Evolutionary conservation across 78 protist genomes (phyloP), one percentile per base, ranked within the genome.

Genomic region (Thecamonas trahens): DNA sequence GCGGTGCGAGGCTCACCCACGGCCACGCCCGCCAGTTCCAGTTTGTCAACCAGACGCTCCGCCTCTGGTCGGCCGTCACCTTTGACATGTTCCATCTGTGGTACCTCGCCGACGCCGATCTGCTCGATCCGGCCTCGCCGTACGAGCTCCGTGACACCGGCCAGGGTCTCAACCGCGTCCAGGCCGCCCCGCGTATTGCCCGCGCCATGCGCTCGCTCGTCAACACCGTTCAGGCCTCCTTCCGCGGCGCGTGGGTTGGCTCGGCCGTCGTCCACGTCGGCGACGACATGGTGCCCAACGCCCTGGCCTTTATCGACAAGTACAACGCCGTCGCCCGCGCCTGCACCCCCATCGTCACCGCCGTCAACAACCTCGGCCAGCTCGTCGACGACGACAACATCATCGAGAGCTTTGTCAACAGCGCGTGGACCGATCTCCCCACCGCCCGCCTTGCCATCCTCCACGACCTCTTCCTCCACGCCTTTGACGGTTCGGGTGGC

Each of bases 281-380:
- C 38, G 99, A 95, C 61, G 68, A 83, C 55, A 87, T 91, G 37
- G 99, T 95, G 50, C 99, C 99, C 38, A 93, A 93, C 52, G 94
- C 97, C 18, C 82, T 95, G 60, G 50, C 79, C 26, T 95, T 95
- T 81, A 95, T 95, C 69, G 97, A 93, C 70, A 95, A 95, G 80
- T 83, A 88, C 78, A 74, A 80, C 14, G 83, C 76, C 62, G 74
- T 80, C 3, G 39, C 82, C n/a, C 38, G 90, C 17, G 85, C 90
- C 18, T 72, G 90, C 34, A 45, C 37, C 24, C 97, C 97, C 26
- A 71, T 92, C 35, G 79, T 87, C 37, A 42, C 42, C 15, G 28
- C 76, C 0, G 17, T 91, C 47, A 71, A 73, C 3, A 49, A 7
- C 38, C 45, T 89, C 40, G 79, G n/a, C n/a, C n/a, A n/a, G n/a